phyloP scores from a whole-genome alignment of 2,329 filamentous ascomycete species.

The Colletotrichum magnum region DNA sequence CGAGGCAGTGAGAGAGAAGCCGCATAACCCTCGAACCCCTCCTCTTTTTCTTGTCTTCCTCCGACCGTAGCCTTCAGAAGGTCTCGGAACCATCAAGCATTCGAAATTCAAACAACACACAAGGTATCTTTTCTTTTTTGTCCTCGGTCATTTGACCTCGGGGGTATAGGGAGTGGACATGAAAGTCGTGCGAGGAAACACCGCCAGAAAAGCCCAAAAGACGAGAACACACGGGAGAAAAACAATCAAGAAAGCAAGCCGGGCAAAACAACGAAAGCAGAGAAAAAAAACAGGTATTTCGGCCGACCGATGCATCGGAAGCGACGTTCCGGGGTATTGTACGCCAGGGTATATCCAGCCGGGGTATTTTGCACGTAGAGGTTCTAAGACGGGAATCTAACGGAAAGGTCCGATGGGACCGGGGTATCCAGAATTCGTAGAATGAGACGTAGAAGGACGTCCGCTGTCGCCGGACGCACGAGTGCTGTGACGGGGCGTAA shows the following conservation, averaged over 20 bases:
- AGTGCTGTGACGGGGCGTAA: slow-evolving; percentile 85
- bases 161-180: slow-evolving; percentile 44
- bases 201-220: slow-evolving; percentile 36
- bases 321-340: slow-evolving; percentile 66
- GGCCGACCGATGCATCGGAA: slow-evolving; percentile 64
- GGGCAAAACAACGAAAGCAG: slow-evolving; percentile 44
- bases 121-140: slow-evolving; percentile 42
- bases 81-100: slow-evolving; percentile 22
- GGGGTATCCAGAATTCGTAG: slow-evolving; percentile 96
- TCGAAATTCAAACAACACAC: slow-evolving; percentile 33
- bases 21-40: slow-evolving; percentile 20
- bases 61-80: slow-evolving; percentile 23
- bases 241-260: slow-evolving; percentile 42
- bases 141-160: slow-evolving; percentile 39
- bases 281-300: slow-evolving; percentile 50
- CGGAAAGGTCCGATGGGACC: slow-evolving; percentile 91
- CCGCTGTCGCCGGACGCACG: slow-evolving; percentile 92
- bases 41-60: slow-evolving; percentile 33
- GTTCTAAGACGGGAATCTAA: slow-evolving; percentile 71
- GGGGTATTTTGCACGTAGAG: slow-evolving; percentile 70
- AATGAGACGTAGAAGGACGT: slow-evolving; percentile 94
- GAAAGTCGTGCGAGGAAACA: slow-evolving; percentile 40
- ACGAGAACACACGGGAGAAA: slow-evolving; percentile 45
- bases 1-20: slow-evolving; percentile 17
- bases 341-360: slow-evolving; percentile 78